These are phyloP conservation scores for Podospora anserina DNA, from an alignment of 495 filamentous ascomycete genomes.

Conservation along the genomic window DNA sequence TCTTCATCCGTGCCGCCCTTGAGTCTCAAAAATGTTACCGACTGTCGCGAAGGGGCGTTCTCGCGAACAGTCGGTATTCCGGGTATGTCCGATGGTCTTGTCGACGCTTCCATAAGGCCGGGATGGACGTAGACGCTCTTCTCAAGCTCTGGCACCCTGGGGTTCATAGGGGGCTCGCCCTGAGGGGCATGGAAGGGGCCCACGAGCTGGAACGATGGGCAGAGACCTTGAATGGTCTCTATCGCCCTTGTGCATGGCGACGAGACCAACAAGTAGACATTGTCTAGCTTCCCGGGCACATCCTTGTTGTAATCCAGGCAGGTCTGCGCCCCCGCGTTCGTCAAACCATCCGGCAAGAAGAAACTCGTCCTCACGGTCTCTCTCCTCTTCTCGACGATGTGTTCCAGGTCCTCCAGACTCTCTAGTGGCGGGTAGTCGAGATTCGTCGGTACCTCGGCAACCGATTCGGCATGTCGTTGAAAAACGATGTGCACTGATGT, in stretches of 20 bases:
- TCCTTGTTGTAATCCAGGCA: not conserved
- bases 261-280: not conserved
- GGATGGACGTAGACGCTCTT: not conserved
- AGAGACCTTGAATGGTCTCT: not conserved
- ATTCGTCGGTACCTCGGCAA: too few species aligned
- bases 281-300: not conserved
- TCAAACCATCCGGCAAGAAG: not conserved
- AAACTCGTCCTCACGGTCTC: not conserved
- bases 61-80: not conserved
- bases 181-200: not conserved
- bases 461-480: too few species aligned
- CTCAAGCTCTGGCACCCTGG: not conserved
- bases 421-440: too few species aligned
- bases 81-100: not conserved
- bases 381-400: too few species aligned
- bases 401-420: too few species aligned
- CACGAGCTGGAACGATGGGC: not conserved
- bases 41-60: not conserved
- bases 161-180: not conserved
- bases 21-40: not conserved
- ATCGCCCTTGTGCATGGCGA: not conserved
- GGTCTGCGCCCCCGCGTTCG: too few species aligned
- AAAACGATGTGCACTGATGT: too few species aligned
- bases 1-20: not conserved
- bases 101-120: not conserved